Percentiles rank a stretch among this genome's conserved stretches.
phyloP scores from a whole-genome alignment of 345 rosid species.

The Hibiscus mutabilis region DNA sequence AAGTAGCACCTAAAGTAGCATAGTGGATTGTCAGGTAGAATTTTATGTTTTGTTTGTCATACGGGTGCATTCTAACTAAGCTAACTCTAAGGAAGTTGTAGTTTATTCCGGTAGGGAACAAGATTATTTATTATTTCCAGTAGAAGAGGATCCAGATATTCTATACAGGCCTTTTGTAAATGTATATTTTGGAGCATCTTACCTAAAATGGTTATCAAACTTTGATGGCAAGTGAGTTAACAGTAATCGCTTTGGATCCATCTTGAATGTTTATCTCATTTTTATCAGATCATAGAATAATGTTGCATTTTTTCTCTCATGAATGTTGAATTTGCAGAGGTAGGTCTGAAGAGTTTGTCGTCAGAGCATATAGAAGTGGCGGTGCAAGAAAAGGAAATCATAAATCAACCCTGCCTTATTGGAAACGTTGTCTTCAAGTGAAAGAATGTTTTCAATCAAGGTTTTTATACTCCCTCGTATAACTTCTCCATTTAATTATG shows the following conservation, averaged over 20 bases:
- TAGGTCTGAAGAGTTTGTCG: constrained; percentile 83
- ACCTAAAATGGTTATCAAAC: constrained; percentile 71
- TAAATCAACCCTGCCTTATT: constrained; percentile 77
- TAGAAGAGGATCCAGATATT: constrained; percentile 52
- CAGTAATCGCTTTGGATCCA: not conserved
- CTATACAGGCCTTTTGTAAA: constrained; percentile 72
- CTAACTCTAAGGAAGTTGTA: too few relatives aligned
- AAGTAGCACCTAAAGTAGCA: too few relatives aligned
- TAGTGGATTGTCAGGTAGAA: constrained; percentile 66
- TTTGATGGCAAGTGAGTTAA: constrained; percentile 54
- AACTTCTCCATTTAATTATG: too few relatives aligned
- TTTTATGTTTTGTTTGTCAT: constrained; percentile 8
- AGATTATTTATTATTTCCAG: constrained; percentile 49
- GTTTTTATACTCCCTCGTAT: constrained; percentile 28
- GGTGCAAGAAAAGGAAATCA: constrained; percentile 76
- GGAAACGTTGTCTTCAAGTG: constrained; percentile 75
- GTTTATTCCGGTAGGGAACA: constrained; percentile 68
- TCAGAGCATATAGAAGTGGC: constrained; percentile 76
- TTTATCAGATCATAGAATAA: too few relatives aligned
- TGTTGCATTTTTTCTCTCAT: not conserved
- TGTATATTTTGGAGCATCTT: constrained; percentile 86
- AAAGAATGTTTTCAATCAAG: constrained; percentile 74
- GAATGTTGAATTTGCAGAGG: constrained; percentile 39
- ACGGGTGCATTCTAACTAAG: not conserved
- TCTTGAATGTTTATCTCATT: not conserved